These are phyloP conservation scores for Agrocybe praecox DNA, from an alignment of 768 basidiomycete genomes.

Conservation along the genomic window DNA sequence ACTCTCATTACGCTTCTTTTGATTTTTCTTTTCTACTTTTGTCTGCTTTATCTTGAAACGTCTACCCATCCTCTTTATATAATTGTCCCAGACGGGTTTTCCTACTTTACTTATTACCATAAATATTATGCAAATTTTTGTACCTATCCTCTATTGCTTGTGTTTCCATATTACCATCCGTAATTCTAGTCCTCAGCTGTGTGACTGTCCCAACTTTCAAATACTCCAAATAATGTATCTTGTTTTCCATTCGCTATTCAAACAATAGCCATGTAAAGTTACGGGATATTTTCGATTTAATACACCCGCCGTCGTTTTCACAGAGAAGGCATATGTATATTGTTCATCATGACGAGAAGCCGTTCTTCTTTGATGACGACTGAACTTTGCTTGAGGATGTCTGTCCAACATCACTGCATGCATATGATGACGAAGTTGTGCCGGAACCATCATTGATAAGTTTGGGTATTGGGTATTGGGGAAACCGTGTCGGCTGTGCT, in stretches of 20 bases:
- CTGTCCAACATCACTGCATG: background rate
- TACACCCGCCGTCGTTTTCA: constrained; percentile 12
- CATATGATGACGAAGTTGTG: constrained; percentile 11
- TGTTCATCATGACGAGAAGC: constrained; percentile 10
- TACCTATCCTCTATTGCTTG: constrained; percentile 14
- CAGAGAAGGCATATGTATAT: background rate
- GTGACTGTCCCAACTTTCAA: background rate
- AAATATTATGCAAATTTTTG: constrained; percentile 9
- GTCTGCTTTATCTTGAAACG: constrained; percentile 20
- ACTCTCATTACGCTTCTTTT: constrained; percentile 17
- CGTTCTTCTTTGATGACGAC: constrained; percentile 1
- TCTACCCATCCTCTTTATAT: constrained; percentile 13
- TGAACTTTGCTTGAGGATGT: constrained; percentile 5
- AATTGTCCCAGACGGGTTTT: constrained; percentile 16
- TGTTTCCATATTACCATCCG: constrained; percentile 12
- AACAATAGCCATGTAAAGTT: constrained; percentile 8
- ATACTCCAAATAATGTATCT: background rate
- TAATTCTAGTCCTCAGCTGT: constrained; percentile 14
- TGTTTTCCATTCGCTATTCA: constrained; percentile 1
- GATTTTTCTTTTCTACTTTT: constrained; percentile 20
- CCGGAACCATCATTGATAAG: constrained; percentile 11
- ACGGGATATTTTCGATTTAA: constrained; percentile 6
- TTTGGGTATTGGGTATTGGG: constrained; percentile 1
- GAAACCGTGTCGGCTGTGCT: constrained; percentile 1
- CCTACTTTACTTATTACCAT: constrained; percentile 18